Base-by-base conservation (phyloP, 2,329 filamentous ascomycete species). In the Pestalotiopsis fici region DNA sequence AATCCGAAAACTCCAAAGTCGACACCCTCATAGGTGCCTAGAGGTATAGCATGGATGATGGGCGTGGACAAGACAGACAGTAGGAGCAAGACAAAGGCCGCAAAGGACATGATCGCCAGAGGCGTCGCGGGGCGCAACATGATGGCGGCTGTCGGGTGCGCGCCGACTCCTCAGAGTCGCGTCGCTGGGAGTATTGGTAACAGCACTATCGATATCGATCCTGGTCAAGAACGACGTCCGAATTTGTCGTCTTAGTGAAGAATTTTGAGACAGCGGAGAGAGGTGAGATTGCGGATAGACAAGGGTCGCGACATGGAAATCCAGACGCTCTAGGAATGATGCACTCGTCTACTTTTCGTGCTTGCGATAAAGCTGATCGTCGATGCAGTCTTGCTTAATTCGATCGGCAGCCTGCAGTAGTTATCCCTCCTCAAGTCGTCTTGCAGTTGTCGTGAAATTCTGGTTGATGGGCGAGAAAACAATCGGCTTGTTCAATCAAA, bases 71-170 rank as follows among this genome's bases (percentile, higher is more conserved):
- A 83, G 50, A 95, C 93, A 59, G 94, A 93, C 50, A 99, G 85
- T 59, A 98, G 85, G 64, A 98, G 86, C 69, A 98, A 85, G 70
- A 86, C 91, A 80, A 99, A 98, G 71, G 95, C 94, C 75, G 88
- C 86, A 70, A 97, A 88, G 76, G 98, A 91, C 78, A 98, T 83
- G 73, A 97, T 84, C 73, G 95, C 91, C 78, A 99, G 85, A 73
- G 96, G 95, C 69, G 96, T 98, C 69, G 96, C 95, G 70, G 96
- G 95, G 76, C 95, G 93, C 79, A 98, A 85, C 89, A 97, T 93
- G 83, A 83, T 90, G 83, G 77, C 74, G 72, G 70, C 68, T 71
- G 64, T 69, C 62, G 68, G 73, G 70, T 76, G 74, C 75, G 74
- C 74, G 74, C 75, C 70, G 74, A 74, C 75, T 74, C 73, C 43